Conservation (phyloP, 176 grass and related monocot genomes). For the Triticum urartu region DNA sequence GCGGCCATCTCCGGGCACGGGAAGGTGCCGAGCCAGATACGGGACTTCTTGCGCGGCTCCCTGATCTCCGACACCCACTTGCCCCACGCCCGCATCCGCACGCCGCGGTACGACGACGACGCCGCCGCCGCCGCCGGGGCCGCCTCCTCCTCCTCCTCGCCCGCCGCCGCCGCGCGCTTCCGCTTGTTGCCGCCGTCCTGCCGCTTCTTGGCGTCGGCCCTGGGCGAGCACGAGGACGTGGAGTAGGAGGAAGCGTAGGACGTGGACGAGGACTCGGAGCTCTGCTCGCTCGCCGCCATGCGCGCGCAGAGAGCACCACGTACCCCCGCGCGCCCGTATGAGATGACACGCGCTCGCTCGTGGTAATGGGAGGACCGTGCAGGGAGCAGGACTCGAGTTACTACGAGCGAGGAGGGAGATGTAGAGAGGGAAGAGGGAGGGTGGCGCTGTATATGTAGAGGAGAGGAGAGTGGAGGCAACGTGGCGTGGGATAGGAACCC, state of each 20-base stretch:
- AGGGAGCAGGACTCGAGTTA: neutral
- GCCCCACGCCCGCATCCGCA: constrained; percentile 85
- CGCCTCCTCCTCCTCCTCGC: neutral
- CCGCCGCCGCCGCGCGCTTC: constrained; percentile 16
- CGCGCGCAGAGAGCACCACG: neutral
- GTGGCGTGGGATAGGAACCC: neutral
- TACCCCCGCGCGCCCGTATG: neutral
- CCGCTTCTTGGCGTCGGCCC: constrained; percentile 14
- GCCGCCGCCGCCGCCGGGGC: neutral
- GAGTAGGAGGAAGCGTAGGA: constrained; percentile 22
- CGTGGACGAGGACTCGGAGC: constrained; percentile 29
- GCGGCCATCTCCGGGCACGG: constrained; percentile 84
- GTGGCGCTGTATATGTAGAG: neutral
- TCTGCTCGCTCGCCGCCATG: constrained; percentile 31
- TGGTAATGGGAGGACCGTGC: neutral
- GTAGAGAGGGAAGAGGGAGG: neutral
- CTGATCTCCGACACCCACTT: constrained; percentile 99
- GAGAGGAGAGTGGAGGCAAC: neutral
- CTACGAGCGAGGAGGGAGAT: neutral
- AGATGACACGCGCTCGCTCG: neutral
- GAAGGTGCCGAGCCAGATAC: constrained; percentile 97
- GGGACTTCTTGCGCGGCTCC: constrained; percentile 96
- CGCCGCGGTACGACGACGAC: constrained; percentile 56
- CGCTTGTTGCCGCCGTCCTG: neutral
- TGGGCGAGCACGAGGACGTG: constrained; percentile 27